These are phyloP conservation scores for Ceratocystis diversiconidia DNA, from an alignment of 2,329 filamentous ascomycete genomes.

Conservation along the genomic window DNA sequence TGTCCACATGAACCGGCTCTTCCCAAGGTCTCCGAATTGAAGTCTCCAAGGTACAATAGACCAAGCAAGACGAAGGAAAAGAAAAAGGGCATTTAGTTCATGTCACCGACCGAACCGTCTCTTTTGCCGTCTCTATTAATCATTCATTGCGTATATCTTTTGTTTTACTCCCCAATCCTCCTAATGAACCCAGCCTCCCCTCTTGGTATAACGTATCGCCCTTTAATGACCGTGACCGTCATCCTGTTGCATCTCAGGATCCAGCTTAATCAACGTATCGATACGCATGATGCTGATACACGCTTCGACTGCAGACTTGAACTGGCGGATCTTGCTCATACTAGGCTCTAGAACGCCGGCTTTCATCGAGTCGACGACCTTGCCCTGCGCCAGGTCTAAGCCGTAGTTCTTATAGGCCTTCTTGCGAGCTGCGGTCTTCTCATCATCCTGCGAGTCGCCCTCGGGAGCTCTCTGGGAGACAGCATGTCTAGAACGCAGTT, in stretches of 20 bases:
- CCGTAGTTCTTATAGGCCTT: constrained; percentile 99
- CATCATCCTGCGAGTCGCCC: constrained; percentile 68
- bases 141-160: constrained; percentile 15
- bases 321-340: constrained; percentile 94
- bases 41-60: constrained; percentile 10
- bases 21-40: background rate
- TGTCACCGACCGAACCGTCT: background rate
- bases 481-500: constrained; percentile 86
- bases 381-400: constrained; percentile 75
- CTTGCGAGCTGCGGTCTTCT: constrained; percentile 79
- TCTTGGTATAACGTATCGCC: background rate
- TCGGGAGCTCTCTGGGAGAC: constrained; percentile 85
- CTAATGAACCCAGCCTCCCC: background rate
- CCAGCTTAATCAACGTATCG: constrained; percentile 94
- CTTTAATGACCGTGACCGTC: constrained; percentile 72
- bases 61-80: constrained; percentile 7
- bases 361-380: constrained; percentile 87
- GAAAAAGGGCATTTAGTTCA: background rate
- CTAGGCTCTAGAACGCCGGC: constrained; percentile 89
- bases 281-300: constrained; percentile 99
- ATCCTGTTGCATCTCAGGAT: constrained; percentile 68
- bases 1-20: background rate
- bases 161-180: background rate
- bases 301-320: constrained; percentile 96
- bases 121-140: constrained; percentile 12